Evolutionary conservation across 257 asterid species (phyloP).

Genomic region (Gentiana macrophylla): DNA sequence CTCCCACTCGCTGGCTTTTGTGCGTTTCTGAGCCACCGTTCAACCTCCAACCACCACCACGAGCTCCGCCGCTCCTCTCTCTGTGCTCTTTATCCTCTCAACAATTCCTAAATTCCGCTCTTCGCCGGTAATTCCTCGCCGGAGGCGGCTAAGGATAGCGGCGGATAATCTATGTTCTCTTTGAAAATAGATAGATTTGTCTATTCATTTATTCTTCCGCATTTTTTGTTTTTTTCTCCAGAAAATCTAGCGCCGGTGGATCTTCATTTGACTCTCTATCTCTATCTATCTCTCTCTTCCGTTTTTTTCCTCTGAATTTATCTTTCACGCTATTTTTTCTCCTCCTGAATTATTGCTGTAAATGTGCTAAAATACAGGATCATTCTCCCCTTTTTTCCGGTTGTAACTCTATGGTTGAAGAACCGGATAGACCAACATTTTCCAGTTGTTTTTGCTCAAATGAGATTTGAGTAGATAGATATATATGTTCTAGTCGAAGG

Average conservation of each 20-base stretch:
- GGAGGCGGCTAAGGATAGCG: constrained; percentile 1
- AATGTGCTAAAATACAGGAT: constrained; percentile 1
- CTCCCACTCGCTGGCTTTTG: constrained; percentile 18
- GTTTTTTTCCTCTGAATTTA: too few relatives aligned
- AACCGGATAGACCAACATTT: background rate
- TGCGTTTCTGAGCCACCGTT: constrained; percentile 20
- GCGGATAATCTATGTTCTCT: constrained; percentile 13
- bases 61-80: constrained; percentile 24
- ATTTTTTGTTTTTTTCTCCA: too few relatives aligned
- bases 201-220: too few relatives aligned
- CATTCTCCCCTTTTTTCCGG: background rate
- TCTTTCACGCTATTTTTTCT: too few relatives aligned
- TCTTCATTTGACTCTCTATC: too few relatives aligned
- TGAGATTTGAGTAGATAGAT: too few relatives aligned
- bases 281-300: constrained; percentile 1
- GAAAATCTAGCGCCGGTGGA: too few relatives aligned
- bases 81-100: constrained; percentile 16
- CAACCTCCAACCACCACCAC: constrained; percentile 41
- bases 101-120: constrained; percentile 5
- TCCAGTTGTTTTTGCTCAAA: too few relatives aligned
- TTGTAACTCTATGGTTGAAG: background rate
- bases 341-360: background rate
- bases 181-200: too few relatives aligned
- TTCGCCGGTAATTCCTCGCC: constrained; percentile 25
- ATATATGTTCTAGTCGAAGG: background rate